Conservation (phyloP, 768 basidiomycete genomes). For the Rhodocollybia butyracea region DNA sequence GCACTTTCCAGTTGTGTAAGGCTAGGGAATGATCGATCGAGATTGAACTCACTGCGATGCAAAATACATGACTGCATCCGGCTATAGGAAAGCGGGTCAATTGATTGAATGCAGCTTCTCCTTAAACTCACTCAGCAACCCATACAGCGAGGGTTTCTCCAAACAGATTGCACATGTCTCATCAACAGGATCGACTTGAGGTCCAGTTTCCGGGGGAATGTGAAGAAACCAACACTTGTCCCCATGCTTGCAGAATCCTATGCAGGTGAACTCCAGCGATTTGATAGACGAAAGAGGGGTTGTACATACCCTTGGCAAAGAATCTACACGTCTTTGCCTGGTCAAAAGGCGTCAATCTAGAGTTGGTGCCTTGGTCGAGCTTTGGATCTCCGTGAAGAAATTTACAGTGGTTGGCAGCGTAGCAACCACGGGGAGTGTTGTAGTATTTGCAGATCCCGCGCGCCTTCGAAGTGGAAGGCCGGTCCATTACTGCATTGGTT, state of each 20-base stretch:
- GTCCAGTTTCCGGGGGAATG: slow-evolving; percentile 21
- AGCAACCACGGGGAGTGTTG: slow-evolving; percentile 62
- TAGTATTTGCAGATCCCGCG: slow-evolving; percentile 74
- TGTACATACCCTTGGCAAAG: slow-evolving; percentile 51
- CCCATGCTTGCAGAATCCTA: slow-evolving; percentile 72
- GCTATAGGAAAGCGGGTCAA: slow-evolving; percentile 30
- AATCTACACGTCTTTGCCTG: slow-evolving; percentile 66
- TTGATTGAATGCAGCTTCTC: slow-evolving; percentile 13
- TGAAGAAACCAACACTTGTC: slow-evolving; percentile 78
- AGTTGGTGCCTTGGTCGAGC: slow-evolving; percentile 19
- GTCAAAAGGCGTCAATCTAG: slow-evolving; percentile 65
- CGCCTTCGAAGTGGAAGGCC: slow-evolving; percentile 67
- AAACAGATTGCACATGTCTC: slow-evolving; percentile 70
- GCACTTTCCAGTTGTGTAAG: slow-evolving; percentile 43
- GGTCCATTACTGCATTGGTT: slow-evolving; percentile 27
- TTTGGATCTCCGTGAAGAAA: slow-evolving; percentile 60
- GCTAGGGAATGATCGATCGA: not conserved
- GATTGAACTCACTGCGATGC: slow-evolving; percentile 50
- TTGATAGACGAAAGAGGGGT: not conserved
- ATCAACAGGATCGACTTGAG: slow-evolving; percentile 36
- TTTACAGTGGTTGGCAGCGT: slow-evolving; percentile 66
- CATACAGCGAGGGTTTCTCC: slow-evolving; percentile 67
- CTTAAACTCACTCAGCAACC: slow-evolving; percentile 58
- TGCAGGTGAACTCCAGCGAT: slow-evolving; percentile 1
- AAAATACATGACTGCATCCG: slow-evolving; percentile 78